A percentile compares a stretch with the other conserved stretches of the same genome.
phyloP scores from a whole-genome alignment of 805 yeast species.

The Groenewaldozyma tartarivorans region DNA sequence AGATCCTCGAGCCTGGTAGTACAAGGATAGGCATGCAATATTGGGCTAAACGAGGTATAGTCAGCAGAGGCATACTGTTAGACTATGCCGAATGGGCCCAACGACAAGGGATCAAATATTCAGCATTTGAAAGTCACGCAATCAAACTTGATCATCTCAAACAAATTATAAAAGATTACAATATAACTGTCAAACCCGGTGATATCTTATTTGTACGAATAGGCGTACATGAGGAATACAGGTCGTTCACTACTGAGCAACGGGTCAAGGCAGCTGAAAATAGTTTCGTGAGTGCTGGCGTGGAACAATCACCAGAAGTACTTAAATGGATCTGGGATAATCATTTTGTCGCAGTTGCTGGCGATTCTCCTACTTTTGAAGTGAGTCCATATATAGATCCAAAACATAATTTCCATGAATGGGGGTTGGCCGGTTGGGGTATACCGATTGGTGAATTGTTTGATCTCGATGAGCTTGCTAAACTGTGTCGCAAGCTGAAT shows the following conservation, averaged over 20 bases:
- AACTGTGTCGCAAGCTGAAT: conserved; percentile 19
- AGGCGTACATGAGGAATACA: conserved; percentile 25
- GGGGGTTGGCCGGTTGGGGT: conserved; percentile 28
- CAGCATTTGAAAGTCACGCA: conserved; percentile 20
- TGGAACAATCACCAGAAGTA: conserved; percentile 22
- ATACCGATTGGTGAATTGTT: conserved; percentile 29
- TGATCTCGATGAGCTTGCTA: conserved; percentile 25
- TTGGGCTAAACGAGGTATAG: conserved; percentile 26
- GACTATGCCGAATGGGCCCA: conserved; percentile 27
- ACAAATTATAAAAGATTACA: conserved; percentile 18
- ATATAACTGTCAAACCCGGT: conserved; percentile 22
- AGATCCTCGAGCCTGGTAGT: conserved; percentile 13
- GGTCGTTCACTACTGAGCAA: conserved; percentile 10
- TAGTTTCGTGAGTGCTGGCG: conserved; percentile 17
- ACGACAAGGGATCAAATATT: conserved; percentile 20
- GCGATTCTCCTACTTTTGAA: conserved; percentile 23
- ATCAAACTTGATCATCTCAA: conserved; percentile 19
- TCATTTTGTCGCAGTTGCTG: conserved; percentile 25
- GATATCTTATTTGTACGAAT: conserved; percentile 26
- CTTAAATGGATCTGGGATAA: conserved; percentile 22
- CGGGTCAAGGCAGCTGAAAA: conserved; percentile 5
- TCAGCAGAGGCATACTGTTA: conserved; percentile 27
- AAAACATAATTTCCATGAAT: conserved; percentile 8
- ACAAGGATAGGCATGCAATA: conserved; percentile 15
- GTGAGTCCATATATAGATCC: conserved; percentile 16